These are phyloP conservation scores for Pulveroboletus sp. DNA, from an alignment of 768 basidiomycete species.

Conservation along the genomic window DNA sequence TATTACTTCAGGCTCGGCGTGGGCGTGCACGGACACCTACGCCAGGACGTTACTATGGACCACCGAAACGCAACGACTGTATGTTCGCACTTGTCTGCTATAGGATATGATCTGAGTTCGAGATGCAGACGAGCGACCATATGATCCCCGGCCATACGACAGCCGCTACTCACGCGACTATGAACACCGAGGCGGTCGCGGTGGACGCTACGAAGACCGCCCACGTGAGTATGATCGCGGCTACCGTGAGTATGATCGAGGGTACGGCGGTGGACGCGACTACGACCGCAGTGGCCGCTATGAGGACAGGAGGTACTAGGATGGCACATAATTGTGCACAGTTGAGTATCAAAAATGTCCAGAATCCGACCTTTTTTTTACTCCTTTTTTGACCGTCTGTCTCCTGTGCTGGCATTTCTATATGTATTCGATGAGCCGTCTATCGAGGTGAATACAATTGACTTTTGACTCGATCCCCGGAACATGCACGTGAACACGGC, in stretches of 20 bases:
- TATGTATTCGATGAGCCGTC: constrained; percentile 23
- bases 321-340: background rate
- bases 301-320: constrained; percentile 42
- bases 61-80: constrained; percentile 77
- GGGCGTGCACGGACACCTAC: constrained; percentile 90
- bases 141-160: constrained; percentile 91
- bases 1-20: constrained; percentile 63
- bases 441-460: constrained; percentile 18
- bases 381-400: background rate
- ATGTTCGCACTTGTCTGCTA: constrained; percentile 19
- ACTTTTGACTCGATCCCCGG: background rate
- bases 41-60: constrained; percentile 91
- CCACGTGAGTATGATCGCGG: constrained; percentile 34
- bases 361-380: background rate
- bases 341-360: background rate
- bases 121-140: constrained; percentile 69
- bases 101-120: background rate
- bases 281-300: constrained; percentile 39
- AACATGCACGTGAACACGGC: background rate
- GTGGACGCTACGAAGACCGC: constrained; percentile 40
- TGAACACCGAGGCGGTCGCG: constrained; percentile 48
- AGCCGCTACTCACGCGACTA: constrained; percentile 72
- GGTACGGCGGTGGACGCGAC: constrained; percentile 31
- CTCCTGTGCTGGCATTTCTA: constrained; percentile 7
- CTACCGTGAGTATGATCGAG: constrained; percentile 37